Base-by-base conservation (phyloP, 257 asterid genomes). In the Pogostemon cablin region DNA sequence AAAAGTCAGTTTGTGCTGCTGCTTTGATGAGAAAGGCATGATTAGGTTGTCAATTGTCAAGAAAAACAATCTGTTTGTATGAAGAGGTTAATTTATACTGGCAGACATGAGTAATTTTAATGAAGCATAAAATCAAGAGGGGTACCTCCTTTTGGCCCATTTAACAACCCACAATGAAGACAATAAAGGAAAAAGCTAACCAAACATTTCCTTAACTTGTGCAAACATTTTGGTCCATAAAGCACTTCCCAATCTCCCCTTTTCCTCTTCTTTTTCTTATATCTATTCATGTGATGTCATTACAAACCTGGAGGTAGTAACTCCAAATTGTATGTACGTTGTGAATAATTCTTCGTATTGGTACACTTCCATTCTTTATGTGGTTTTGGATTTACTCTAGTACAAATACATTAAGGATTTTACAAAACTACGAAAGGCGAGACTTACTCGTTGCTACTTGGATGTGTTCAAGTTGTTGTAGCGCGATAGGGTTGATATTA, bases 401-500 rank as follows among this genome's bases (percentile, higher is more conserved):
- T 54, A 71, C 80, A 79, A 68, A 68, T 74, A 44, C 65, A 40
- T 65, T 11, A 48, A 42, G 32, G 47, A 71, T 48, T 25, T 44
- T 25, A 62, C 68, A 58, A 74, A 56, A 77, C 73, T 59, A 70
- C 54, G 39, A 12, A 46, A 41, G 42, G 60, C n/a, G 73, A 41
- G 50, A 73, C 79, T 54, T 54, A 20, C 60, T 54, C 15, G 50
- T 66, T 71, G 68, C 87, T 81, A 86, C 88, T 92, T 82, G 52
- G 68, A 66, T n/a, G 50, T 54, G 72, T 66, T 82, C 38, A 40
- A 62, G 70, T 68, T 71, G 83, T 75, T 69, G 77, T 81, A 74
- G 56, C 83, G 89, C 15, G 78, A 80, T 69, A 91, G 71, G 52
- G 84, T 82, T 47, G 86, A 77, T 46, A 81, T 25, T 55, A 91